Evolutionary conservation across 768 basidiomycete species (phyloP).

Genomic region (Serendipita indica): DNA sequence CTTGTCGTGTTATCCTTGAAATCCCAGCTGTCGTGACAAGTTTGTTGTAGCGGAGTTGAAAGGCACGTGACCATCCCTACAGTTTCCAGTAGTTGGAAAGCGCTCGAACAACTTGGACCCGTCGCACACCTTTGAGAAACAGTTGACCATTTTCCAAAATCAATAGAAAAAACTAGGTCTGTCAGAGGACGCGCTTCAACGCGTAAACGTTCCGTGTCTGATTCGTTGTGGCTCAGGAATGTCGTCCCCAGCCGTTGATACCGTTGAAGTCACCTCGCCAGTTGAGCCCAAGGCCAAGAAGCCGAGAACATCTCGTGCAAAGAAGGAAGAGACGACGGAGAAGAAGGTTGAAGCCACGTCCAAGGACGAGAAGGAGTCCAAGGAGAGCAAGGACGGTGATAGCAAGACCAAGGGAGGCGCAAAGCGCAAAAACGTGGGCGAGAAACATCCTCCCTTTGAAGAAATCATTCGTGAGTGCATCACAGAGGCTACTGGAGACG

Average conservation of each 20-base stretch:
- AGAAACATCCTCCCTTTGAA: constrained; percentile 6
- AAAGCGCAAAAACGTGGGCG: not conserved
- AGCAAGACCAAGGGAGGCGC: not conserved
- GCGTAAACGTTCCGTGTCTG: too few relatives aligned
- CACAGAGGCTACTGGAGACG: constrained; percentile 47
- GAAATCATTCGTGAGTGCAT: constrained; percentile 50
- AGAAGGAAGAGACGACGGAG: not conserved
- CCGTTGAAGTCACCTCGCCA: constrained; percentile 13
- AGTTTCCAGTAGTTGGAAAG: too few relatives aligned
- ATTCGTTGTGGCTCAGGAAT: not conserved
- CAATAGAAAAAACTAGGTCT: too few relatives aligned
- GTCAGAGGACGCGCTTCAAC: too few relatives aligned
- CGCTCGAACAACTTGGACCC: too few relatives aligned
- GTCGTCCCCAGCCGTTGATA: constrained; percentile 11
- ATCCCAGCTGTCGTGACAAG: too few relatives aligned
- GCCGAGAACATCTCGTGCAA: not conserved
- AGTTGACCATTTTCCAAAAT: too few relatives aligned
- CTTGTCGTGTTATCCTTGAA: too few relatives aligned
- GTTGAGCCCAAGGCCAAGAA: constrained; percentile 6
- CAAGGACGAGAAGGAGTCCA: not conserved
- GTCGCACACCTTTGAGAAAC: too few relatives aligned
- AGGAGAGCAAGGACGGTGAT: not conserved
- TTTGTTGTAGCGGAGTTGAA: too few relatives aligned
- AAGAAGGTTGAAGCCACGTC: not conserved
- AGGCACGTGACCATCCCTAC: too few relatives aligned